A percentile compares a stretch with the other conserved stretches of the same genome.
Conservation (phyloP, 768 basidiomycete genomes). For the Hygrophoropsis aurantiaca region DNA sequence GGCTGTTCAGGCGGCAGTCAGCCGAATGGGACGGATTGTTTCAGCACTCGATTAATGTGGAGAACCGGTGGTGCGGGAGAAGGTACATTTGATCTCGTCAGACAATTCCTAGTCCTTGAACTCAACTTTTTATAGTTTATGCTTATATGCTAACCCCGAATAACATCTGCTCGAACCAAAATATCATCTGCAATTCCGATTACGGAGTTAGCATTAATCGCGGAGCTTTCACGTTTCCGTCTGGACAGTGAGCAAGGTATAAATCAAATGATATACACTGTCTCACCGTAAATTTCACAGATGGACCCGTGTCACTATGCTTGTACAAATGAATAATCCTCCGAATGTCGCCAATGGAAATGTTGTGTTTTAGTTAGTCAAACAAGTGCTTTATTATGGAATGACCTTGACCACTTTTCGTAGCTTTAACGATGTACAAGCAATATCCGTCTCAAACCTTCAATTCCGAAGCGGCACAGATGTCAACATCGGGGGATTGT, state of each 20-base stretch:
- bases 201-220: constrained; percentile 78
- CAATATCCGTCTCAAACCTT: constrained; percentile 57
- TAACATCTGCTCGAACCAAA: constrained; percentile 51
- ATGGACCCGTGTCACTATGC: constrained; percentile 71
- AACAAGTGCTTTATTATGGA: not conserved
- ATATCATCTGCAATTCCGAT: constrained; percentile 67
- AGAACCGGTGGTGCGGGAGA: constrained; percentile 62
- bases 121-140: constrained; percentile 52
- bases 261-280: not conserved
- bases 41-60: constrained; percentile 79
- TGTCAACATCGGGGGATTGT: constrained; percentile 66
- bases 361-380: constrained; percentile 63
- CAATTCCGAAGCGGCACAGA: constrained; percentile 57
- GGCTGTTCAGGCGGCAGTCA: constrained; percentile 72
- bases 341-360: constrained; percentile 71
- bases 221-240: constrained; percentile 60
- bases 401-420: not conserved
- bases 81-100: too few species aligned
- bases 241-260: constrained; percentile 55
- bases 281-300: constrained; percentile 26
- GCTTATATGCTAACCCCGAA: constrained; percentile 73
- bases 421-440: constrained; percentile 71
- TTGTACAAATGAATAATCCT: constrained; percentile 78
- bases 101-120: constrained; percentile 1
- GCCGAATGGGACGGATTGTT: constrained; percentile 66